Percentiles rank a stretch among this genome's conserved stretches.
phyloP scores from a whole-genome alignment of 371 early-diverging fungal species.

The Mortierella sp. region DNA sequence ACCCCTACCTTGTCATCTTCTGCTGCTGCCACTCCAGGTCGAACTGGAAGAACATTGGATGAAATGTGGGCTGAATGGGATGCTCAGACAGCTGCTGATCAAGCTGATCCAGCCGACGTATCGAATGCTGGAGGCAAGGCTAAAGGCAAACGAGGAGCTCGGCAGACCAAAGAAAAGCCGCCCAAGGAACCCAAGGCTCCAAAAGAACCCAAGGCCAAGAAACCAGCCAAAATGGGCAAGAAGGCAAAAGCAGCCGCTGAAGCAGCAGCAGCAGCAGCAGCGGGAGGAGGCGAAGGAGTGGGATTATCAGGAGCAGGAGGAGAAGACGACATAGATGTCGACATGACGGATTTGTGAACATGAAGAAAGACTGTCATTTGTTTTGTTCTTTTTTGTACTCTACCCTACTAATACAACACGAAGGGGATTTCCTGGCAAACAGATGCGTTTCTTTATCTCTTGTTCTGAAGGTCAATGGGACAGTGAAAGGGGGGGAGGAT shows the following conservation, averaged over 20 bases:
- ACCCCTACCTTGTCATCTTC: constrained; percentile 53
- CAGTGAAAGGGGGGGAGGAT: too few species aligned
- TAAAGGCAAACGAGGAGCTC: constrained; percentile 22
- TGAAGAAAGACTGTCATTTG: too few species aligned
- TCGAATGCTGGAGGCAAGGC: constrained; percentile 21
- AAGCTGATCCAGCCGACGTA: constrained; percentile 50
- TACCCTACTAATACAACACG: too few species aligned
- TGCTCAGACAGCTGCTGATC: constrained; percentile 37
- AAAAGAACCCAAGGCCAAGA: constrained; percentile 46
- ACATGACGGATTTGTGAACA: constrained; percentile 24
- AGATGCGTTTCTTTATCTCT: too few species aligned
- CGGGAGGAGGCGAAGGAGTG: not conserved
- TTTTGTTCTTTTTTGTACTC: too few species aligned
- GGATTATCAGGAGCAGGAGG: constrained; percentile 5
- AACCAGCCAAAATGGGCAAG: constrained; percentile 25
- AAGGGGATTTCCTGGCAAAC: too few species aligned
- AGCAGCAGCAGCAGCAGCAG: constrained; percentile 26
- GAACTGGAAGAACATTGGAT: constrained; percentile 30
- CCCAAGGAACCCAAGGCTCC: constrained; percentile 48
- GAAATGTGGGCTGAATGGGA: constrained; percentile 49
- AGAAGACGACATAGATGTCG: constrained; percentile 14
- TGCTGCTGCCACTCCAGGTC: constrained; percentile 34
- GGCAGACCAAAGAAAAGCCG: constrained; percentile 33
- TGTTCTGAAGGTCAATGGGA: too few species aligned
- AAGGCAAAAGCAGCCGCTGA: constrained; percentile 44